These are phyloP conservation scores for Malus hybrid DNA, from an alignment of 331 rosid species.

Conservation along the genomic window DNA sequence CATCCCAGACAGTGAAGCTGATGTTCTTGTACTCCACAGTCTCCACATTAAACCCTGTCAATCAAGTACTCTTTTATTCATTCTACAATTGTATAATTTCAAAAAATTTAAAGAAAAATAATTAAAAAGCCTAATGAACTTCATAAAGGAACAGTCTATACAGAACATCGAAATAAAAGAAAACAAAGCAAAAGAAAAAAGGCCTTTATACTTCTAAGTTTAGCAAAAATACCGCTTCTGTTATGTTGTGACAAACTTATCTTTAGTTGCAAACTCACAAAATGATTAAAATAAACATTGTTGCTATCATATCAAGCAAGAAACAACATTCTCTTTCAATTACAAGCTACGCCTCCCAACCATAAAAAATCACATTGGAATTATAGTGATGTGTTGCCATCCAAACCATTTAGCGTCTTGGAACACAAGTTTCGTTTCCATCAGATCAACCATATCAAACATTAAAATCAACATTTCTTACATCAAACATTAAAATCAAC, in stretches of 20 bases:
- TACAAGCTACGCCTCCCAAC: background rate
- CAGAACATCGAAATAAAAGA: background rate
- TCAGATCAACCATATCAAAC: background rate
- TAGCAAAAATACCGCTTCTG: no score
- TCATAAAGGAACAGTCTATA: background rate
- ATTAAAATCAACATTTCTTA: background rate
- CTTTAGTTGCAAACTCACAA: no score
- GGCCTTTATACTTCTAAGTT: background rate
- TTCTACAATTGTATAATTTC: conserved; percentile 13
- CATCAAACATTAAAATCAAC: background rate
- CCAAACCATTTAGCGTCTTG: background rate
- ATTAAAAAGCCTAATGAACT: background rate
- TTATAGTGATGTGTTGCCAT: background rate
- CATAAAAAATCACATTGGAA: background rate
- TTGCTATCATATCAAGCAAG: no score
- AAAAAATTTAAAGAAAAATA: background rate
- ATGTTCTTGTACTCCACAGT: conserved; percentile 98
- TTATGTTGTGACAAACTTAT: no score
- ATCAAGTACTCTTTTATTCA: no score
- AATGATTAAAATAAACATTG: no score
- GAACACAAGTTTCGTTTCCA: background rate
- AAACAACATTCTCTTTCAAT: background rate
- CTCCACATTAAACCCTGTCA: conserved; percentile 85
- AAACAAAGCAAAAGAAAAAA: background rate
- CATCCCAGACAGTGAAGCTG: conserved; percentile 99